These are phyloP conservation scores for Acacia concinna DNA, from an alignment of 331 rosid species.

Conservation along the genomic window DNA sequence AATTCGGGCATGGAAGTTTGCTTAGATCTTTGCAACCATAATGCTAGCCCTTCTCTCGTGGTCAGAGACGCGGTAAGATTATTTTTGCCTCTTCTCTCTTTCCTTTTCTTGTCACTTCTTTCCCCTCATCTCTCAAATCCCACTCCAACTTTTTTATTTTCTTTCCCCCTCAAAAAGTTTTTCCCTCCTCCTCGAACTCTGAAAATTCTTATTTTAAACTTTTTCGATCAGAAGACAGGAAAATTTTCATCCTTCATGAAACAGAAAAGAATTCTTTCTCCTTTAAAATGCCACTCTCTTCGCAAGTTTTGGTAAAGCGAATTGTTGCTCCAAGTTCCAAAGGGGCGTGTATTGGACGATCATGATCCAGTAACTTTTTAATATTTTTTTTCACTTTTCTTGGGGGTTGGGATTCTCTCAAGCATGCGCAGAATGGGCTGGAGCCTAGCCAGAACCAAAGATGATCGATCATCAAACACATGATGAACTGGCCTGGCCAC, in stretches of 20 bases:
- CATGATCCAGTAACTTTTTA: slow-evolving; percentile 3
- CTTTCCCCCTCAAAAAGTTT: background rate
- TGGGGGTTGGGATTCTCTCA: slow-evolving; percentile 62
- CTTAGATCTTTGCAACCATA: slow-evolving; percentile 85
- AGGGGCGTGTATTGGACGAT: slow-evolving; percentile 32
- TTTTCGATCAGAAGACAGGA: slow-evolving; percentile 6
- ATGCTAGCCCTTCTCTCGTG: slow-evolving; percentile 80
- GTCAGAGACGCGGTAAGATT: slow-evolving; percentile 82
- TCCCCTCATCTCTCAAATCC: background rate
- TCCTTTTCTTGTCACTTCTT: background rate
- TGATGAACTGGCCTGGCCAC: background rate
- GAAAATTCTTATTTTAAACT: background rate
- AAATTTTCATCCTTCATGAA: background rate
- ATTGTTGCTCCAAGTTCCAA: slow-evolving; percentile 52
- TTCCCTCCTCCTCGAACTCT: background rate
- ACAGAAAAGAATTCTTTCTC: too few relatives aligned
- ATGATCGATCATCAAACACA: slow-evolving; percentile 14
- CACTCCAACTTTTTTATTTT: background rate
- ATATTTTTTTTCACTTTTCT: slow-evolving; percentile 51
- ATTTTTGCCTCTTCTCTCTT: background rate
- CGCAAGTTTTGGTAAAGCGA: background rate
- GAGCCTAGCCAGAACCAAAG: slow-evolving; percentile 22
- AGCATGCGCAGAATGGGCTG: slow-evolving; percentile 62
- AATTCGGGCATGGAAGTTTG: slow-evolving; percentile 99
- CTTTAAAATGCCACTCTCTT: background rate